A percentile compares a stretch with the other conserved stretches of the same genome.
phyloP scores from a whole-genome alignment of 345 rosid genomes.

The Hibiscus mutabilis region DNA sequence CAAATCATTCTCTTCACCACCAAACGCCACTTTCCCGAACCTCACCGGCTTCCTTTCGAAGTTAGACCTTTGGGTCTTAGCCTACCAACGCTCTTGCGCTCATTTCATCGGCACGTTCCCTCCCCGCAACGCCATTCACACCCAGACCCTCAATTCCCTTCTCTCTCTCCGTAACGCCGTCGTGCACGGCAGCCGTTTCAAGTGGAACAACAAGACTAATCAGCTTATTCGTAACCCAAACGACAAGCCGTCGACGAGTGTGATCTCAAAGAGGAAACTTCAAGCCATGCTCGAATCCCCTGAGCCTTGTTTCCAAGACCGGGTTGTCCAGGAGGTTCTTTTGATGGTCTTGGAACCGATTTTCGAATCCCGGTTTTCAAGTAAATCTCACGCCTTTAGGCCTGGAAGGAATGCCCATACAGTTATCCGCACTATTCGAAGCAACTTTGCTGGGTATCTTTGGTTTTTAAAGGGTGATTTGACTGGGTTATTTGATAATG shows the following conservation, averaged over 20 bases:
- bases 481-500: conserved; percentile 44
- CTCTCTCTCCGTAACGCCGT: conserved; percentile 68
- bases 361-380: conserved; percentile 72
- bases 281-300: conserved; percentile 35
- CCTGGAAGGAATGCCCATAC: conserved; percentile 93
- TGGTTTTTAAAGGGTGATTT: conserved; percentile 87
- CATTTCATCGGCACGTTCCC: conserved; percentile 81
- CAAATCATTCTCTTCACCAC: conserved; percentile 75
- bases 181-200: conserved; percentile 43
- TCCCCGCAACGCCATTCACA: conserved; percentile 72
- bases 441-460: conserved; percentile 84
- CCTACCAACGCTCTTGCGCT: conserved; percentile 82
- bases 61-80: conserved; percentile 87
- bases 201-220: conserved; percentile 65
- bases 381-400: conserved; percentile 67
- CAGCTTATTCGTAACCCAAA: conserved; percentile 64
- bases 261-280: conserved; percentile 53
- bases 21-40: conserved; percentile 46
- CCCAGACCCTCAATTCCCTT: conserved; percentile 55
- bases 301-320: conserved; percentile 79
- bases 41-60: conserved; percentile 84
- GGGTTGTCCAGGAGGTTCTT: conserved; percentile 83
- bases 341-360: conserved; percentile 79
- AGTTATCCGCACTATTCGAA: conserved; percentile 77
- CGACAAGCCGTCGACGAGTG: conserved; percentile 35